phyloP scores from a whole-genome alignment of 257 asterid species.

The Knoxia roxburghii region DNA sequence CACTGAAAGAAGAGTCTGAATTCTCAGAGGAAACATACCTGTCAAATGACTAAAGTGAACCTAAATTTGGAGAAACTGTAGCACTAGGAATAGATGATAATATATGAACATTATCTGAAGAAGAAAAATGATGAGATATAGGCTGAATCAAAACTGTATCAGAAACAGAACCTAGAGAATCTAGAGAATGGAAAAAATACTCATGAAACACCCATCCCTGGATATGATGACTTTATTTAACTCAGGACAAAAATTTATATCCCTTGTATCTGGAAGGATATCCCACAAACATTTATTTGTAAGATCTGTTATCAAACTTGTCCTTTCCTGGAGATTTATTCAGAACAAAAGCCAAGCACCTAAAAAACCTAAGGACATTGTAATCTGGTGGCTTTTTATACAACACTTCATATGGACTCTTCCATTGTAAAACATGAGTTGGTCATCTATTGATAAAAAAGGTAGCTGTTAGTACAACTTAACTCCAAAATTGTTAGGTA shows the following conservation, averaged over 20 bases:
- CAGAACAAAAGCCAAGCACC: background rate
- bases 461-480: background rate
- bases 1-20: too few species aligned
- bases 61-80: too few species aligned
- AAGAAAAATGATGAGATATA: too few species aligned
- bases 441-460: background rate
- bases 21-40: too few species aligned
- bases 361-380: background rate
- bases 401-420: background rate
- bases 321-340: background rate
- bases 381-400: background rate
- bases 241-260: background rate
- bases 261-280: slow-evolving; percentile 3
- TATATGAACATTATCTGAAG: too few species aligned
- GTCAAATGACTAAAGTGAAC: too few species aligned
- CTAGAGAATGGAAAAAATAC: too few species aligned
- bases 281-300: slow-evolving; percentile 4
- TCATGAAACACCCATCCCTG: too few species aligned
- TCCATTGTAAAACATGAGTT: background rate
- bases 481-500: background rate
- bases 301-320: background rate
- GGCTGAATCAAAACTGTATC: too few species aligned
- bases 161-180: too few species aligned
- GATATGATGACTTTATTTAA: too few species aligned
- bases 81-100: too few species aligned